These are phyloP conservation scores for Claviceps sp. DNA, from an alignment of 2,329 filamentous ascomycete species.

Conservation along the genomic window DNA sequence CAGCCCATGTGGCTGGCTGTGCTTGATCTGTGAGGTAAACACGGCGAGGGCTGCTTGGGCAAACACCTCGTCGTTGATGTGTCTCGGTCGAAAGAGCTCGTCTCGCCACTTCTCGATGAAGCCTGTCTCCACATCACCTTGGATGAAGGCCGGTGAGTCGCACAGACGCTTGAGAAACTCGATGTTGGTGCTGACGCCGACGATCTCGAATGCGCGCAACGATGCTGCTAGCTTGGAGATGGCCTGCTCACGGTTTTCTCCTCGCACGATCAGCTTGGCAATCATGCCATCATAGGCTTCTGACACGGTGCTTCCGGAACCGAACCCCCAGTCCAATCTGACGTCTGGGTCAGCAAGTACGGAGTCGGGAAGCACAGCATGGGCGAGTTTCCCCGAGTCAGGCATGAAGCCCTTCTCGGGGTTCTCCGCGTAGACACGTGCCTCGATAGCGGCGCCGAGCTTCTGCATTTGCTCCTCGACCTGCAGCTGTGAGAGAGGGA, in stretches of 20 bases:
- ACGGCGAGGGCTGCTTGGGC: slow-evolving; percentile 77
- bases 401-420: slow-evolving; percentile 86
- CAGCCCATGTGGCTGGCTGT: slow-evolving; percentile 30
- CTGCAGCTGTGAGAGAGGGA: slow-evolving; percentile 42
- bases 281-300: slow-evolving; percentile 99
- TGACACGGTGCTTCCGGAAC: slow-evolving; percentile 81
- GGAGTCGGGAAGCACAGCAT: slow-evolving; percentile 60
- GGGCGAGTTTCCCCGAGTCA: slow-evolving; percentile 77
- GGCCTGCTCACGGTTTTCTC: slow-evolving; percentile 62
- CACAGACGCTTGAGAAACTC: slow-evolving; percentile 90
- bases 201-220: slow-evolving; percentile 80
- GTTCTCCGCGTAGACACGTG: slow-evolving; percentile 91
- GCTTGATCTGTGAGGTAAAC: slow-evolving; percentile 35
- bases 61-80: slow-evolving; percentile 58
- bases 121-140: slow-evolving; percentile 84
- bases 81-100: slow-evolving; percentile 57
- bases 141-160: slow-evolving; percentile 66
- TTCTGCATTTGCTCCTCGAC: slow-evolving; percentile 64
- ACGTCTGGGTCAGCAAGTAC: slow-evolving; percentile 53
- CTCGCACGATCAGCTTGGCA: slow-evolving; percentile 88
- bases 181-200: slow-evolving; percentile 86
- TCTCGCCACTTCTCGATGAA: slow-evolving; percentile 84
- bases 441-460: slow-evolving; percentile 83
- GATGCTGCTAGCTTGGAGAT: slow-evolving; percentile 72
- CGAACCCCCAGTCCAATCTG: slow-evolving; percentile 86